Base-by-base conservation (phyloP, 2,329 filamentous ascomycete genomes). In the Pyrenophora graminea region DNA sequence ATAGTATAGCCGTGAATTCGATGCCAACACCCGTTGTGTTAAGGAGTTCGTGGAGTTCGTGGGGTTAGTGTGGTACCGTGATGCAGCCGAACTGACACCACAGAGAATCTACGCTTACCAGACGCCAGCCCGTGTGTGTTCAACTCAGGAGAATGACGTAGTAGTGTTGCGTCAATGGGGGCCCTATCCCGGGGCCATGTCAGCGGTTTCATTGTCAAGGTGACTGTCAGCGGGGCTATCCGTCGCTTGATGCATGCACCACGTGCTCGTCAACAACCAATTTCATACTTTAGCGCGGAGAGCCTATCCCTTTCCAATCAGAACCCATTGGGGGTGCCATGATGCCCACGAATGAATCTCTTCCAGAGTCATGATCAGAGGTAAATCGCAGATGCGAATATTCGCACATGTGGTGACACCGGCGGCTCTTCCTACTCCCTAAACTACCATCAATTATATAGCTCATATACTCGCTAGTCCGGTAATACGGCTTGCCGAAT, bases 191-290 rank as follows among this genome's bases (percentile, higher is more conserved):
- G 44, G 42, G 45, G 45, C 50, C 50, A 53, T 53, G 50, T 49
- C 50, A 49, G 40, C 50, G 50, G 50, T 53, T 40, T 53, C 39
- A 32, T 48, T 39, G 31, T 48, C 36, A 37, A 52, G 34, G 27
- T 45, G 40, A 45, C 45, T 36, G 45, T 38, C 50, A 45, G 50
- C 50, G 50, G 50, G 50, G 50, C 50, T 32, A 53, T 53, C 50
- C 50, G 50, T 32, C 40, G 36, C 38, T 32, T 47, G 48, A 47
- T 51, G 48, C 45, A 53, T 49, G 40, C 45, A 49, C 31, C 45
- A 33, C 36, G 50, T 53, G 45, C 50, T 40, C 33, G 15, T 30
- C 25, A 45, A 49, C 36, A 32, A 27, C 31, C 23, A 25, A 23
- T 48, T 31, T 18, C 15, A 40, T 49, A 34, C 23, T 39, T 33